Evolutionary conservation across 1,284 basidiomycete genomes (phyloP), one percentile per base, ranked within the genome.

Genomic region (Cutaneotrichosporon mucoides): DNA sequence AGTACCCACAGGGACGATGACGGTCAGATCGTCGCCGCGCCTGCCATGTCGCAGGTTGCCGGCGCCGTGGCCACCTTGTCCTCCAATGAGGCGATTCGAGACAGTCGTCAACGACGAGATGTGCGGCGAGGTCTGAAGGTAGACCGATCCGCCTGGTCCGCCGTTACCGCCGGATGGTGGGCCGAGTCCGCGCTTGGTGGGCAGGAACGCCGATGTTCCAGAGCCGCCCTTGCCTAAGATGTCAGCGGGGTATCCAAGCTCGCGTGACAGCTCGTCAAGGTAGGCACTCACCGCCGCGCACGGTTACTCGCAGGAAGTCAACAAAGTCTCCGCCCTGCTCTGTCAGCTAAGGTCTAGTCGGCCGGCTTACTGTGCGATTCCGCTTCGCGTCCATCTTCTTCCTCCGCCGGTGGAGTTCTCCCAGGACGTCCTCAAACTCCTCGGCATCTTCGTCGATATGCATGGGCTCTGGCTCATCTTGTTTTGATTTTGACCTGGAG

Each of bases 161-260:
- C 94, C 93, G 64, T 89, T 88, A 1, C 92, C 93, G 1, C 93
- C 93, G 9, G 89, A 90, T 0, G 92, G 90, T 0, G 90, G 90
- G 0, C 92, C 91, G 62, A 85, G 84, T 0, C 86, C 84, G 12
- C 56, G 61, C 84, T 84, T 77, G 83, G 89, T 71, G 88, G 89
- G 78, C 89, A 88, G 60, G 67, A 92, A 91, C 3, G 89, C 88
- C 12, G 87, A 87, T 62, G 89, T 89, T 15, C 91, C 90, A 56
- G 90, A 81, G 0, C 91, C 89, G 24, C 92, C 92, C 71, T 83
- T 86, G 48, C 89, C 89, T 91, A 67, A 24, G 24, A 34, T 40
- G 46, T 66, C 50, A 61, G 58, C 61, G 24, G 24, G 24, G 24
- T 24, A 24, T 24, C 24, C 24, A 24, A 24, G 24, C 24, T 24